Conservation (phyloP, 179 eudicot genomes). For the Corrigiola litoralis region DNA sequence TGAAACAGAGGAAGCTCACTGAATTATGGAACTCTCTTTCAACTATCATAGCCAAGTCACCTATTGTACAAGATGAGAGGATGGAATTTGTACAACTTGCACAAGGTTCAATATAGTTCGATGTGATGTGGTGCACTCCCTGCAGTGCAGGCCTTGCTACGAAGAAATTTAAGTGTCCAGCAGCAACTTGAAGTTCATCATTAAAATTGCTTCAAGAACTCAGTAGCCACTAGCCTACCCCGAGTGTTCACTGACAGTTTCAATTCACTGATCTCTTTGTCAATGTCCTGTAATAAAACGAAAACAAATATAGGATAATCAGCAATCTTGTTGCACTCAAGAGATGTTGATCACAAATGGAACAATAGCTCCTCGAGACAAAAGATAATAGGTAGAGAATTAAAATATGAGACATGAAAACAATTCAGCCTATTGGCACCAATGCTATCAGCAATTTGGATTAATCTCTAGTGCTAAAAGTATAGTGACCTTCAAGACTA, state of each 20-base stretch:
- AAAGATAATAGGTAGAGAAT: no score
- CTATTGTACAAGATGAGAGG: neutral
- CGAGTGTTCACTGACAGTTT: conserved; percentile 86
- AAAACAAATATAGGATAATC: neutral
- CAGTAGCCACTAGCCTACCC: conserved; percentile 95
- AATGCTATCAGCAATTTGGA: no score
- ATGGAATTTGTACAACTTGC: no score
- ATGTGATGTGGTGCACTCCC: no score
- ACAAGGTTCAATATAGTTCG: no score
- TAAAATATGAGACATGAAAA: no score
- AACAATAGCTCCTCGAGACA: no score
- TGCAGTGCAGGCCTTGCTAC: neutral
- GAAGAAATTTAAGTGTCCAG: neutral
- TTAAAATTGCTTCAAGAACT: conserved; percentile 83
- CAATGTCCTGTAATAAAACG: conserved; percentile 72
- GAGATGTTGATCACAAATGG: no score
- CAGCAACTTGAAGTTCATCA: conserved; percentile 23
- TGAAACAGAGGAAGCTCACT: neutral
- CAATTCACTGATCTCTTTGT: conserved; percentile 89
- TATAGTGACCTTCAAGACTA: no score
- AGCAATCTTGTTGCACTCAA: neutral
- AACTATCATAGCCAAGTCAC: neutral
- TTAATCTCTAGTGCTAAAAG: no score
- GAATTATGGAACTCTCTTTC: no score
- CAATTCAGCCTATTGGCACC: no score